Base-by-base conservation (phyloP, 192 early-diverging fungal genomes). In the Podila horticola region DNA sequence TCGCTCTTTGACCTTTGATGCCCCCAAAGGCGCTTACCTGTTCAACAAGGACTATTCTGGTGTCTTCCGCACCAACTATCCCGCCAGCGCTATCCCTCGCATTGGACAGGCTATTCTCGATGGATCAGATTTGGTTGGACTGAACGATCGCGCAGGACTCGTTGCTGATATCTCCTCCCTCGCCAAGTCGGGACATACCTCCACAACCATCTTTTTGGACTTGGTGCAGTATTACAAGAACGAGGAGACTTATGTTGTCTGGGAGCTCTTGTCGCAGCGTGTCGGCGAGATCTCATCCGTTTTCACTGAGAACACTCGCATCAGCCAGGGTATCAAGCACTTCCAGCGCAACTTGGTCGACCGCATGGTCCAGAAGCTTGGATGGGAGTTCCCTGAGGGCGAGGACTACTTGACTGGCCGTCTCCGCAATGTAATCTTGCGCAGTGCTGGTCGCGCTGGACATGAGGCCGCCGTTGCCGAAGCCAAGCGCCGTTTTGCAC, bases 51-150 rank as follows among this genome's bases (percentile, higher is more conserved):
- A 88, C 55, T 90, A 90, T 62, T 92, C 90, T 33, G 93, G 95
- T 17, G 87, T 99, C 63, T 99, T 93, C 87, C 91, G 98, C 19
- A 96, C 97, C 15, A 89, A 93, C 50, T 95, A 95, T 72, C 85
- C 92, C 36, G 69, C 85, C 26, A 81, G 84, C 2, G 84, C 86
- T 22, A 83, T 93, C 58, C 66, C 61, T 20, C 75, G 84, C 12
- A 81, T 95, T 48, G 92, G 86, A 24, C 67, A 82, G 11, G 91
- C 86, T 0, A 84, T 91, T 20, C 83, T 83, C 29, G 74, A 86
- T 26, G 87, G 86, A 28, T 81, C 77, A 3, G 77, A 81, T 55
- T 57, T 73, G 24, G 62, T 81, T 15, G 74, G 95, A 59, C 69
- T 88, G 52, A 79, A 85, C 49, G 98, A 99, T 82, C 91, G 93